phyloP scores from a whole-genome alignment of 805 yeast species.

The Kodamaea kaohsiungensis region DNA sequence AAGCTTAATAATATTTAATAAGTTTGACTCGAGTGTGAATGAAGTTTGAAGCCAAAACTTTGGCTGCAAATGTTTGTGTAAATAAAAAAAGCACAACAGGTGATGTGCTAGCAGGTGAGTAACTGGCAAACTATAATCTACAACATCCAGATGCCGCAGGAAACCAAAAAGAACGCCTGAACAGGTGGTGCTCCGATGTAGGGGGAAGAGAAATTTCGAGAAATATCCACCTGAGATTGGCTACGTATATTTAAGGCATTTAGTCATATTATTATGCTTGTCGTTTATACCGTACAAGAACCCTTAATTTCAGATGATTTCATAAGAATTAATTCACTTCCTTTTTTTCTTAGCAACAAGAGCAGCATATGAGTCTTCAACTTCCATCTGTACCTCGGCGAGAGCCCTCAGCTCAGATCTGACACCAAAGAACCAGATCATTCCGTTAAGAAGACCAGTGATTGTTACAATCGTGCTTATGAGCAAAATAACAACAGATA shows the following conservation, averaged over 20 bases:
- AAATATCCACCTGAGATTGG: no score
- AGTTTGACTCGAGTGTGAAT: no score
- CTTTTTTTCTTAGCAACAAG: not conserved
- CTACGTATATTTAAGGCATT: no score
- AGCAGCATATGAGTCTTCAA: constrained; percentile 31
- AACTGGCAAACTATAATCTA: no score
- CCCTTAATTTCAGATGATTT: not conserved
- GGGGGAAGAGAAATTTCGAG: no score
- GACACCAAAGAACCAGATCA: constrained; percentile 79
- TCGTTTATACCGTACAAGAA: no score
- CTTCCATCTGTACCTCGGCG: constrained; percentile 72
- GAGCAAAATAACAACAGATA: constrained; percentile 58
- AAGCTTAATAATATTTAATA: not conserved
- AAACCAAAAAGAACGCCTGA: no score
- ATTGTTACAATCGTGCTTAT: constrained; percentile 55
- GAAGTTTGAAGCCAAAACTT: not conserved
- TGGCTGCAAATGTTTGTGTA: not conserved
- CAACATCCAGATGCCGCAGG: no score
- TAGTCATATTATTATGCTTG: no score
- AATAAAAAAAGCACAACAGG: no score
- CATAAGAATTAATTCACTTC: not conserved
- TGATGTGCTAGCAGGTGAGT: no score
- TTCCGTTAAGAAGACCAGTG: constrained; percentile 72
- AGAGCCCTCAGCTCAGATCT: constrained; percentile 78
- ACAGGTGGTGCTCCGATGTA: no score